A percentile compares a stretch with the other conserved stretches of the same genome.
Conservation (phyloP, 495 filamentous ascomycete genomes). For the Apiosordaria backusii region DNA sequence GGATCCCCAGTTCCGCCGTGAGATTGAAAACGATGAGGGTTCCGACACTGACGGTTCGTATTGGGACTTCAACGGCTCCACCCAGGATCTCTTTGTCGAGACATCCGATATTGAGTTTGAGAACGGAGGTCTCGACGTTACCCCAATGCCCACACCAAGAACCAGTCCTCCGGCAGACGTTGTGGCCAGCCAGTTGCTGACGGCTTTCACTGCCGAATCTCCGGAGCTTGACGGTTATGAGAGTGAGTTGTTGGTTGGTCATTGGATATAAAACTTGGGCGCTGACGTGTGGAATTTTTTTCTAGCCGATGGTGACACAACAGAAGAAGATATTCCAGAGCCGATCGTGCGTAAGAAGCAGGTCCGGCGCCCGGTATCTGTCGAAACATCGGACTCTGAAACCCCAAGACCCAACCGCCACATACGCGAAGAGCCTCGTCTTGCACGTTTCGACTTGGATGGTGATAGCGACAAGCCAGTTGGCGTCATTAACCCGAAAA, state of each 20-base stretch:
- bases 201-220: slow-evolving; percentile 45
- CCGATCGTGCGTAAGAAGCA: slow-evolving; percentile 54
- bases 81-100: slow-evolving; percentile 21
- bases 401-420: slow-evolving; percentile 37
- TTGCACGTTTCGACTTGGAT: slow-evolving; percentile 54
- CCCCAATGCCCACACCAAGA: slow-evolving; percentile 40
- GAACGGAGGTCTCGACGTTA: slow-evolving; percentile 17
- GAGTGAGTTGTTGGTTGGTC: slow-evolving; percentile 53
- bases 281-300: slow-evolving; percentile 47
- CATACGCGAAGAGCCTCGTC: slow-evolving; percentile 43
- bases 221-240: slow-evolving; percentile 69
- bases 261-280: slow-evolving; percentile 27
- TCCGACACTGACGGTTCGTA: slow-evolving; percentile 45
- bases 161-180: slow-evolving; percentile 40
- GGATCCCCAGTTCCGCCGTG: slow-evolving; percentile 63
- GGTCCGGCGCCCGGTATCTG: slow-evolving; percentile 38
- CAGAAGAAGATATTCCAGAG: slow-evolving; percentile 72
- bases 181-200: slow-evolving; percentile 34
- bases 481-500: slow-evolving; percentile 64
- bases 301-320: slow-evolving; percentile 79
- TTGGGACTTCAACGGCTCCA: slow-evolving; percentile 41
- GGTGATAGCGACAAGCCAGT: slow-evolving; percentile 63
- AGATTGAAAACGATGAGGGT: slow-evolving; percentile 59
- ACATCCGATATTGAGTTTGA: slow-evolving; percentile 34
- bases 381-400: slow-evolving; percentile 45